Conservation (phyloP, 2,329 filamentous ascomycete genomes). For the Colletotrichum sp. region DNA sequence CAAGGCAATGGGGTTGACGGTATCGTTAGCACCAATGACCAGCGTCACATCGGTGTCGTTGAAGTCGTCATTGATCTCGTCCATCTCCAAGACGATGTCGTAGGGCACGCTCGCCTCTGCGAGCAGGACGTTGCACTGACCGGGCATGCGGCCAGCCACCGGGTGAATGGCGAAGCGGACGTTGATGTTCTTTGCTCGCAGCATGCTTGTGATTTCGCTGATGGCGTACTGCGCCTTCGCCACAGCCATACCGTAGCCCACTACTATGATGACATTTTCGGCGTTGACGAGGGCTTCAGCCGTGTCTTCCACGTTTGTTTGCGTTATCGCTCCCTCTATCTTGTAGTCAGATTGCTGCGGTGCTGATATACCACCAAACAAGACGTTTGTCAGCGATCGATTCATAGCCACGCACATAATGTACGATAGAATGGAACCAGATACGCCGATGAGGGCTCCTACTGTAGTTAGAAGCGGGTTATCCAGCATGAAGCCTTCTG, state of each 20-base stretch:
- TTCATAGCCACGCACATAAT: constrained; percentile 94
- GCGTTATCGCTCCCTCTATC: constrained; percentile 80
- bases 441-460: constrained; percentile 86
- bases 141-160: constrained; percentile 90
- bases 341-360: constrained; percentile 68
- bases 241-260: constrained; percentile 94
- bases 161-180: constrained; percentile 92
- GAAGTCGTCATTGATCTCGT: constrained; percentile 95
- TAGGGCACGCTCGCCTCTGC: constrained; percentile 90
- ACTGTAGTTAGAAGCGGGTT: constrained; percentile 86
- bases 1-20: constrained; percentile 87
- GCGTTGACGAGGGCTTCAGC: constrained; percentile 77
- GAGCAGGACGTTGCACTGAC: constrained; percentile 89
- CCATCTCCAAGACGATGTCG: constrained; percentile 93
- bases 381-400: constrained; percentile 83
- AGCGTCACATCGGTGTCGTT: constrained; percentile 83
- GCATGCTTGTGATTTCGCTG: constrained; percentile 76
- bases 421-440: constrained; percentile 87
- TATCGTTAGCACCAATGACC: constrained; percentile 92
- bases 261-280: constrained; percentile 87
- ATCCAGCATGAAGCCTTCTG: constrained; percentile 90
- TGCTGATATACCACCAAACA: constrained; percentile 82
- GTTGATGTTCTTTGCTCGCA: constrained; percentile 77
- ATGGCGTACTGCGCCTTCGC: constrained; percentile 93
- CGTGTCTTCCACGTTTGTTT: constrained; percentile 81